Base-by-base conservation (phyloP, 176 grass and related monocot species). In the Themeda triandra region DNA sequence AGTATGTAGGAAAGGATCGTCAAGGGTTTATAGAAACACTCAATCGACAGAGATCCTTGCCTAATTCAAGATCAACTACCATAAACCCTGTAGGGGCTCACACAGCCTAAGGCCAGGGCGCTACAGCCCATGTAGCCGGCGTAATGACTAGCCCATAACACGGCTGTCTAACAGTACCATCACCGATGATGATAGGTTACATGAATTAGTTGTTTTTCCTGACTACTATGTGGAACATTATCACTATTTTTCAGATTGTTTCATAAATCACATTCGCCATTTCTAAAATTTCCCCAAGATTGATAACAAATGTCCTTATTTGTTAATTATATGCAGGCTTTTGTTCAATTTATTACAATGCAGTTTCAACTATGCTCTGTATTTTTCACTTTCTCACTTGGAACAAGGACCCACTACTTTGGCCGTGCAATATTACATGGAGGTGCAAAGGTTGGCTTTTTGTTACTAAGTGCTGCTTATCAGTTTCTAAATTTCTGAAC, bases 341-440 rank as follows among this genome's bases (percentile, higher is more conserved):
- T 94, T 87, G 90, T 98, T 18, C 83, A 53, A 56, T 98, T 98
- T 80, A 90, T 88, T 15, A 98, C 95, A 11, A 97, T 98, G 95
- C 95, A 98, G 76, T 83, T 98, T 65, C 95, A 98, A 73, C 86
- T 98, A 48, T 95, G 90, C 42, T 94, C 95, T 69, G 84, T 98
- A 42, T 98, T 98, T 88, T 98, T 98, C 76, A 98, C 95, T 66
- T 98, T 98, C 65, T 98, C 95, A 78, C 91, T 98, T 76, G 95
- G 95, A 84, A 98, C 95, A 35, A 91, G 86, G 68, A 98, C 95
- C 23, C 95, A 98, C 70, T 98, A 98, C 77, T 98, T 98, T 82
- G 95, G 95, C 5, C 84, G 95, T 35, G 92, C 92, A 83, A 86
- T 98, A 86, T 89, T 98, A 40, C 95, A 98, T 93, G 95, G 95